A percentile compares a stretch with the other conserved stretches of the same genome.
phyloP scores from a whole-genome alignment of 306 rosid species.

The Luffa aegyptiaca region DNA sequence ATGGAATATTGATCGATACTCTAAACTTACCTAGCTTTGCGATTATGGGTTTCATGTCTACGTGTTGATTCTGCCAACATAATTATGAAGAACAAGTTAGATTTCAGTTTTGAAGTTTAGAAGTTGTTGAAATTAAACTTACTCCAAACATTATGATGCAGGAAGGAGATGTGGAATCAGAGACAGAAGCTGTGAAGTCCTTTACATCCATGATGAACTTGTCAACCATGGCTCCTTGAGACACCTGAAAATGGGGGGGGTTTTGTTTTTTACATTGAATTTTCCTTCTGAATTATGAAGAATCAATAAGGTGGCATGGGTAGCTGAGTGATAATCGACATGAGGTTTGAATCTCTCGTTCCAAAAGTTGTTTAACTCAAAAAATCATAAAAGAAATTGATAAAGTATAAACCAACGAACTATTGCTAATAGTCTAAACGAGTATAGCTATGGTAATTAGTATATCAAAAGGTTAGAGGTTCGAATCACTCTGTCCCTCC shows the following conservation, averaged over 20 bases:
- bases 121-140: constrained; percentile 4
- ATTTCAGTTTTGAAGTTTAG: too few species aligned
- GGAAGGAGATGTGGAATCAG: constrained; percentile 24
- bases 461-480: too few species aligned
- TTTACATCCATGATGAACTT: constrained; percentile 24
- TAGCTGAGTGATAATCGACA: too few species aligned
- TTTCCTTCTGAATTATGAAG: background rate
- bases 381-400: too few species aligned
- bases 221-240: constrained; percentile 3
- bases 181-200: constrained; percentile 26
- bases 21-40: constrained; percentile 31
- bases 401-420: too few species aligned
- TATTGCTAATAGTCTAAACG: too few species aligned
- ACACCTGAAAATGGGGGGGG: constrained; percentile 10
- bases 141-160: constrained; percentile 54
- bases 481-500: too few species aligned
- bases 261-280: background rate
- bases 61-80: constrained; percentile 25
- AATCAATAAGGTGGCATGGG: background rate
- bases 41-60: constrained; percentile 29
- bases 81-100: background rate
- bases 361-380: too few species aligned
- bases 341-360: too few species aligned
- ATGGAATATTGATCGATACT: background rate
- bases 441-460: too few species aligned